Conservation (phyloP, 2,329 filamentous ascomycete species). For the Aspergillus neoniger region DNA sequence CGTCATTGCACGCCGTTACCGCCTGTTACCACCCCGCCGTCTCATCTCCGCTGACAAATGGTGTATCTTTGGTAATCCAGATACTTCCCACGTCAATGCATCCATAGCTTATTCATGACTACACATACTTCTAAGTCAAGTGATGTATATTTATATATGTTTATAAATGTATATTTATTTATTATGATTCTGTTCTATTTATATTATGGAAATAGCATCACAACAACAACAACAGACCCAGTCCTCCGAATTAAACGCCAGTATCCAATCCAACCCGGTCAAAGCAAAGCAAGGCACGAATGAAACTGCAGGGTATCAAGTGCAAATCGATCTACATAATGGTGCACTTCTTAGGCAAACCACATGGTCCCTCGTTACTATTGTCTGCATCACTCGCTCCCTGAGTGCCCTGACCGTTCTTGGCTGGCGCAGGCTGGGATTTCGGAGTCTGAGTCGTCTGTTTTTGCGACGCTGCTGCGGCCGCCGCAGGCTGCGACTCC, state of each 20-base stretch:
- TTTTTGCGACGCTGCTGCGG: slow-evolving; percentile 23
- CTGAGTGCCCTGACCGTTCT: slow-evolving; percentile 32
- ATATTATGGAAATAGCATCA: slow-evolving; percentile 4
- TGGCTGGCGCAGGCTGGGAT: slow-evolving; percentile 31
- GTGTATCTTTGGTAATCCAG: slow-evolving; percentile 5
- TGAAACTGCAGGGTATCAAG: slow-evolving; percentile 11
- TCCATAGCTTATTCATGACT: background rate
- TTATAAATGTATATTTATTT: background rate
- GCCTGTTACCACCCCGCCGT: slow-evolving; percentile 9
- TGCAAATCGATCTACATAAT: slow-evolving; percentile 55
- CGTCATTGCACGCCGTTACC: slow-evolving; percentile 23
- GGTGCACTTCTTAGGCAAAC: slow-evolving; percentile 72
- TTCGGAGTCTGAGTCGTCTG: slow-evolving; percentile 24
- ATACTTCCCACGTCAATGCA: background rate
- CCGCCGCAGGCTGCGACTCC: slow-evolving; percentile 29
- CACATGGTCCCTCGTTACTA: slow-evolving; percentile 65
- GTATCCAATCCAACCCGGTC: slow-evolving; percentile 15
- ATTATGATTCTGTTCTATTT: slow-evolving; percentile 10
- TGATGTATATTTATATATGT: background rate
- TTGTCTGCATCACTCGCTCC: slow-evolving; percentile 51
- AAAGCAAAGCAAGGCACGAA: slow-evolving; percentile 12
- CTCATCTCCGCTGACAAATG: background rate
- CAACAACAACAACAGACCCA: slow-evolving; percentile 1
- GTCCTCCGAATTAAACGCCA: slow-evolving; percentile 13
- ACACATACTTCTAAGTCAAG: background rate